Conservation (phyloP, 1,284 basidiomycete species). For the Boletellus sp. region DNA sequence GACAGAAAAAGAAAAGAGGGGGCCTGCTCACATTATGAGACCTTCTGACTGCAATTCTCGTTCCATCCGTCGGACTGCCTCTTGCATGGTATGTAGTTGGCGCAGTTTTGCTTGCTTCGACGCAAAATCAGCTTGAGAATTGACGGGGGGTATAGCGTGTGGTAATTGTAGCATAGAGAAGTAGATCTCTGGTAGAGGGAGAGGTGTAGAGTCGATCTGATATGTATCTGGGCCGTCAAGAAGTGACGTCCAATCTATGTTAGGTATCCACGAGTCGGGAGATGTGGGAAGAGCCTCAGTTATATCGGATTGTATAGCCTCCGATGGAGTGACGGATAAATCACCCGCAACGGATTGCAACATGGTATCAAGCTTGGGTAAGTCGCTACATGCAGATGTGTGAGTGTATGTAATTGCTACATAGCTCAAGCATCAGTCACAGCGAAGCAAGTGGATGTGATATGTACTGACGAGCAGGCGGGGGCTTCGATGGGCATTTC, state of each 20-base stretch:
- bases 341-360: constrained; percentile 11
- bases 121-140: neutral
- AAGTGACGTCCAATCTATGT: constrained; percentile 22
- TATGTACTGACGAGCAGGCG: constrained; percentile 14
- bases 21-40: constrained; percentile 11
- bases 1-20: neutral
- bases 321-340: no score
- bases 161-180: constrained; percentile 27
- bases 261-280: constrained; percentile 1
- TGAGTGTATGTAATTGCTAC: neutral
- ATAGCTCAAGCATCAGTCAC: neutral
- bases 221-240: constrained; percentile 1
- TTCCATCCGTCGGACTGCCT: constrained; percentile 26
- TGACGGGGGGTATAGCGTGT: neutral
- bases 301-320: no score
- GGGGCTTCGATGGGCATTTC: neutral
- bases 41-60: constrained; percentile 26
- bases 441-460: neutral
- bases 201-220: constrained; percentile 1
- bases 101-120: constrained; percentile 18
- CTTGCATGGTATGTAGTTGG: constrained; percentile 26
- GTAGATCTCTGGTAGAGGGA: constrained; percentile 23
- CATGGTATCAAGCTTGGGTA: constrained; percentile 14
- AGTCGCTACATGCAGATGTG: neutral
- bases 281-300: no score